Conservation (phyloP, 805 yeast species). For the Suhomyces sp. region DNA sequence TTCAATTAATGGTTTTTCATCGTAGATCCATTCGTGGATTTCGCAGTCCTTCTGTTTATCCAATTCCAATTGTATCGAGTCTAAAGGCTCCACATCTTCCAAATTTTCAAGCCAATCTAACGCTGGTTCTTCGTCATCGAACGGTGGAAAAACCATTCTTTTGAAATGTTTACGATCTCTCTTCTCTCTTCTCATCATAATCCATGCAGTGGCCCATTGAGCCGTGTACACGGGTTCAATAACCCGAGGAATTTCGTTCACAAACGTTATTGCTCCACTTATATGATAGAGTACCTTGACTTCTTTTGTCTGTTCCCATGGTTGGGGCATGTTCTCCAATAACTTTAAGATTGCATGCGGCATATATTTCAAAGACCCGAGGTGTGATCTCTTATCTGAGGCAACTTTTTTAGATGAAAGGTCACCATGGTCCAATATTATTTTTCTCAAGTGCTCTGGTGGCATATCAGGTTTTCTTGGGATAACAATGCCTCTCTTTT, state of each 20-base stretch:
- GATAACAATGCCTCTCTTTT: constrained; percentile 45
- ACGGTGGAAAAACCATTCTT: constrained; percentile 91
- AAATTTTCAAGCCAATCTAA: constrained; percentile 78
- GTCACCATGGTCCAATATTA: constrained; percentile 81
- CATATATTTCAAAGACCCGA: constrained; percentile 90
- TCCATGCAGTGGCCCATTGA: constrained; percentile 95
- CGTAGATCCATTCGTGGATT: constrained; percentile 78
- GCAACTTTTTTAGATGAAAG: constrained; percentile 76
- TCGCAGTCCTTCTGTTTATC: constrained; percentile 61
- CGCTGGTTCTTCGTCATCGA: constrained; percentile 97
- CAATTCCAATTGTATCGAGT: constrained; percentile 67
- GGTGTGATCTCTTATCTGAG: constrained; percentile 79
- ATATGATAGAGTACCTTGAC: constrained; percentile 87
- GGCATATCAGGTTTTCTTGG: constrained; percentile 81
- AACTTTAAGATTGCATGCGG: constrained; percentile 93
- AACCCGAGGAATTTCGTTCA: constrained; percentile 87
- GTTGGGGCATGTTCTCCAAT: constrained; percentile 96
- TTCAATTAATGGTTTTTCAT: constrained; percentile 68
- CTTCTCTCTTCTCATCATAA: constrained; percentile 90
- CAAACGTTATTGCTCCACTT: constrained; percentile 94
- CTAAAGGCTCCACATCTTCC: constrained; percentile 68
- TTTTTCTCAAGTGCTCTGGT: constrained; percentile 86
- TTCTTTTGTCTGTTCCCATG: constrained; percentile 89
- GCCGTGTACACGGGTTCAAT: constrained; percentile 89
- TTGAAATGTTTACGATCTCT: constrained; percentile 86